Conservation (phyloP, 495 filamentous ascomycete species). For the Lindgomyces ingoldianus region DNA sequence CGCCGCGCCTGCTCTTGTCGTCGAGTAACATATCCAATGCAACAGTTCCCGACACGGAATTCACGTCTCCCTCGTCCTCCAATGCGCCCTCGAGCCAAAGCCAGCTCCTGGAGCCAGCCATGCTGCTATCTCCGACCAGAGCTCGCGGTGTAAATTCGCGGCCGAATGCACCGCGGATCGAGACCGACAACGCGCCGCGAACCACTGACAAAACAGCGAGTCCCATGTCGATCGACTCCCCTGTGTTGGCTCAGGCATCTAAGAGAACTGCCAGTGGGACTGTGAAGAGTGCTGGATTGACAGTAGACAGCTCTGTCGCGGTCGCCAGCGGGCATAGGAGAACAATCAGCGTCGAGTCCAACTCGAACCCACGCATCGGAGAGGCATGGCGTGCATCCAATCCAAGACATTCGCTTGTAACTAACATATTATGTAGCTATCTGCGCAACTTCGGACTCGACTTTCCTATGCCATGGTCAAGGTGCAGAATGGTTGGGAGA, state of each 20-base stretch:
- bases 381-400: constrained; percentile 58
- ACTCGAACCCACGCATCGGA: constrained; percentile 63
- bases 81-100: constrained; percentile 27
- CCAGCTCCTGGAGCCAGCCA: constrained; percentile 13
- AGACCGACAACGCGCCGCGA: constrained; percentile 22
- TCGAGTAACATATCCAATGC: constrained; percentile 35
- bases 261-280: constrained; percentile 36
- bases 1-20: constrained; percentile 20
- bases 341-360: constrained; percentile 64
- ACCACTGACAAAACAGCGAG: constrained; percentile 31
- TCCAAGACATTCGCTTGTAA: constrained; percentile 27
- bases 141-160: constrained; percentile 15
- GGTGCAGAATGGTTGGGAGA: constrained; percentile 82
- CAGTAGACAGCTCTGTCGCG: background rate
- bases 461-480: constrained; percentile 89
- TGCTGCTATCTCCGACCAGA: constrained; percentile 15
- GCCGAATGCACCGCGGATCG: constrained; percentile 17
- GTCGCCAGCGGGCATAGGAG: constrained; percentile 58
- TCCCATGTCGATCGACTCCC: constrained; percentile 34
- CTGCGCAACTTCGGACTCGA: constrained; percentile 72
- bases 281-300: constrained; percentile 20
- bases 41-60: constrained; percentile 30
- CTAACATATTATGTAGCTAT: constrained; percentile 56
- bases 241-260: constrained; percentile 21
- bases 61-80: constrained; percentile 27